Base-by-base conservation (phyloP, 495 filamentous ascomycete genomes). In the Neurospora cerealis region DNA sequence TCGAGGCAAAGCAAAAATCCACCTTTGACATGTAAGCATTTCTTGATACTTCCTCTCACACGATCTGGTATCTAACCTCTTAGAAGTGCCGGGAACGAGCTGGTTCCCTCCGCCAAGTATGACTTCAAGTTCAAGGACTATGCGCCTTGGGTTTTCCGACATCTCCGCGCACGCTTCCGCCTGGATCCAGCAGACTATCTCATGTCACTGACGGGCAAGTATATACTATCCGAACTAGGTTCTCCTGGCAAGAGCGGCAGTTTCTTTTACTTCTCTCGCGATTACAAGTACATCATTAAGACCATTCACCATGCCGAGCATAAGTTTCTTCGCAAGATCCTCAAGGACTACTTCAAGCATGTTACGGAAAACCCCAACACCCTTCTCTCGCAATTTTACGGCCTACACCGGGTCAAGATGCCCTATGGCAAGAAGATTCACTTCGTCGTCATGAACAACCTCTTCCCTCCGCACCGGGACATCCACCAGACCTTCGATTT, bases 41-140 rank as follows among this genome's bases (percentile, higher is more conserved):
- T 24, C 34, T 34, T 36, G 42, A 39, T 15, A 0, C 15, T 13
- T 21, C 9, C 6, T n/a, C 21, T 17, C 13, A 13, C 66, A n/a
- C 34, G n/a, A 44, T 15, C 5, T 66, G 15, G 40, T 19, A 69
- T 46, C 75, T 74, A 73, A 75, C 74, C 72, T 75, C 13, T 28
- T 37, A 70, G 60, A 77, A 94, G 93, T 78, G 97, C 95, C 74
- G 96, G 96, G 71, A 97, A 97, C 82, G 96, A 99, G 83, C 85
- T 99, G 79, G 97, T 96, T 21, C 96, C 96, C 28, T 97, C 95
- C 72, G 95, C 96, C 76, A 98, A 98, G 84, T 99, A 99, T 86
- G 96, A 99, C 83, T 99, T 98, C 89, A 99, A 99, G 81, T 99
- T 99, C 85, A 99, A 99, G 82, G 96, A 99, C 82, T 99, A 99